Evolutionary conservation across 164 flowering plant species (phyloP), one percentile per base, ranked within the genome.

Genomic region (Chloranthus sessilifolius): DNA sequence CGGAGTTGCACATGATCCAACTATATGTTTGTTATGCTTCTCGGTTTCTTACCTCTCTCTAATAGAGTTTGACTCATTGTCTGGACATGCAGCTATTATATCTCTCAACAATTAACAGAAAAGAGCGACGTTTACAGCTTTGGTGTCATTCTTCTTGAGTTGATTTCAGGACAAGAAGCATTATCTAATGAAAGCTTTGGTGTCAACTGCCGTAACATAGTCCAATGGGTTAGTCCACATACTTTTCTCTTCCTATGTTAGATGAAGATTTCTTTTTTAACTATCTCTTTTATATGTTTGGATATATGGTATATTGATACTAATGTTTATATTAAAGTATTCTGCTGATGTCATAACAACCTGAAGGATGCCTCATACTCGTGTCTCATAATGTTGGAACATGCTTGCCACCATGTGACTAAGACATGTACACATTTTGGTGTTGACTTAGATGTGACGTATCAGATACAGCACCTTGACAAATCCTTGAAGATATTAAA

Each of bases 101-200:
- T 88, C 62, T 84, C 99, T 35, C 96, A 92, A 57, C 99, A 86
- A 59, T 71, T 92, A 45, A 92, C 99, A 19, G 95, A 92, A 56
- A 92, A 86, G 75, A 92, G 96, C 37, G 99, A 92, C 56, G 85
- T 88, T 7, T 92, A 88, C 50, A 92, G 99, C 71, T 92, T 92
- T 62, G 98, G 99, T 24, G 97, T 92, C 59, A 88, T 92, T 63
- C 95, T 94, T 46, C 82, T 94, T 9, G 99, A 94, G 75, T 69
- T 94, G 56, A 82, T 94, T 48, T 86, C 99, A 19, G 99, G 99
- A 28, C 85, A 79, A 57, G 92, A 94, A 72, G 95, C 99, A 3
- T 81, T 94, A 56, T 94, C 99, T 17, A 86, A 78, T 58, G 95
- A 85, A 70, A 84, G 71, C 73, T 89, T 94, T 65, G 97, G 97